Percentiles rank a stretch among this genome's conserved stretches.
phyloP scores from a whole-genome alignment of 2,329 filamentous ascomycete genomes.

The Aureobasidium namibiae region DNA sequence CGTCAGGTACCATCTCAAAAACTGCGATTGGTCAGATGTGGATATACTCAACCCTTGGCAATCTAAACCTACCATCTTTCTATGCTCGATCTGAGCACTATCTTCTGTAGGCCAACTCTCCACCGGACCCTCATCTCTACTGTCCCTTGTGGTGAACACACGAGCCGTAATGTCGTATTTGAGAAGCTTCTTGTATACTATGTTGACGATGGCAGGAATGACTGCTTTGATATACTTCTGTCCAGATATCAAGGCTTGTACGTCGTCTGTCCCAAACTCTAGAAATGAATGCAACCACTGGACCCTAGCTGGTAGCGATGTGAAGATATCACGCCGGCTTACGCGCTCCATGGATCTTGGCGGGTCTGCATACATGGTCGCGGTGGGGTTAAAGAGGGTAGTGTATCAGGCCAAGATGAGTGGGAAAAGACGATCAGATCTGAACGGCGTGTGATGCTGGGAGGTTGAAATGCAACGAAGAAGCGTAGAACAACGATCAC shows the following conservation, averaged over 20 bases:
- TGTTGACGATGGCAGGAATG: conserved; percentile 74
- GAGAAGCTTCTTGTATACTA: conserved; percentile 74
- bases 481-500: background rate
- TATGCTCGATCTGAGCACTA: conserved; percentile 65
- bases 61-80: conserved; percentile 49
- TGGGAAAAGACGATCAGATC: background rate
- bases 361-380: conserved; percentile 12
- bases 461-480: background rate
- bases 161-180: conserved; percentile 75
- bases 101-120: conserved; percentile 57
- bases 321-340: conserved; percentile 63
- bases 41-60: background rate
- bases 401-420: background rate
- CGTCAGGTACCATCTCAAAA: conserved; percentile 64
- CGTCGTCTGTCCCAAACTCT: conserved; percentile 63
- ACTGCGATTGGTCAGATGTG: conserved; percentile 26
- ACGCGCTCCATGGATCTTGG: conserved; percentile 46
- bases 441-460: background rate
- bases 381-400: background rate
- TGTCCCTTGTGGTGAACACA: conserved; percentile 56
- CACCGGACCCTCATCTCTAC: conserved; percentile 58
- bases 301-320: conserved; percentile 59
- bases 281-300: conserved; percentile 68
- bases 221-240: conserved; percentile 73
- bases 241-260: conserved; percentile 60